Evolutionary conservation across 805 yeast species (phyloP).

Genomic region (Dipodascus albidus): DNA sequence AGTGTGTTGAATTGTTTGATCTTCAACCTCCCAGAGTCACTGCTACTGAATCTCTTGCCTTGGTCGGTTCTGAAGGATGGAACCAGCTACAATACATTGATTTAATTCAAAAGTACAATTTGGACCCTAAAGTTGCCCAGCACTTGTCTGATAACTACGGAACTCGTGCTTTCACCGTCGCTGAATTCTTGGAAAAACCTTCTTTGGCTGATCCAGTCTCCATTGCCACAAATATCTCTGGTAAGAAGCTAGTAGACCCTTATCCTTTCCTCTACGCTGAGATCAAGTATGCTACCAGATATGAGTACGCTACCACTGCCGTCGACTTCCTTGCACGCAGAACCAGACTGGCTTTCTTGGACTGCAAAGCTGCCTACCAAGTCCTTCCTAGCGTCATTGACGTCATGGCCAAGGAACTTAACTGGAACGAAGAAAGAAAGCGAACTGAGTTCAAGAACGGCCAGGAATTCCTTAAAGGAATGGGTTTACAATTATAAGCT

Average conservation of each 20-base stretch:
- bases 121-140: slow-evolving; percentile 64
- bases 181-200: slow-evolving; percentile 35
- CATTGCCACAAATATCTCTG: slow-evolving; percentile 18
- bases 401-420: slow-evolving; percentile 67
- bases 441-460: slow-evolving; percentile 33
- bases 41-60: slow-evolving; percentile 38
- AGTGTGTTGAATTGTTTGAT: slow-evolving; percentile 40
- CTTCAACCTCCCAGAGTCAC: slow-evolving; percentile 26
- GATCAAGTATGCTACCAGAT: slow-evolving; percentile 63
- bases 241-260: slow-evolving; percentile 35
- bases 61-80: slow-evolving; percentile 77
- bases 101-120: slow-evolving; percentile 64
- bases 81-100: slow-evolving; percentile 63
- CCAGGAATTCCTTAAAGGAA: slow-evolving; percentile 26
- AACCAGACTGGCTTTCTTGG: slow-evolving; percentile 83
- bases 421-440: slow-evolving; percentile 58
- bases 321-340: slow-evolving; percentile 87
- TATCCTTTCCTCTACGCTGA: slow-evolving; percentile 86
- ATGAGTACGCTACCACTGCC: slow-evolving; percentile 83
- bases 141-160: slow-evolving; percentile 86
- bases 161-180: slow-evolving; percentile 59
- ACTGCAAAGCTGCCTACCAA: slow-evolving; percentile 68
- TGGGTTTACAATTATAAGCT: slow-evolving; percentile 24
- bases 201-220: slow-evolving; percentile 20
- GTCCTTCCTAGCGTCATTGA: slow-evolving; percentile 80